Evolutionary conservation across 306 rosid genomes (phyloP).

Genomic region (Gastrolobium bilobum): DNA sequence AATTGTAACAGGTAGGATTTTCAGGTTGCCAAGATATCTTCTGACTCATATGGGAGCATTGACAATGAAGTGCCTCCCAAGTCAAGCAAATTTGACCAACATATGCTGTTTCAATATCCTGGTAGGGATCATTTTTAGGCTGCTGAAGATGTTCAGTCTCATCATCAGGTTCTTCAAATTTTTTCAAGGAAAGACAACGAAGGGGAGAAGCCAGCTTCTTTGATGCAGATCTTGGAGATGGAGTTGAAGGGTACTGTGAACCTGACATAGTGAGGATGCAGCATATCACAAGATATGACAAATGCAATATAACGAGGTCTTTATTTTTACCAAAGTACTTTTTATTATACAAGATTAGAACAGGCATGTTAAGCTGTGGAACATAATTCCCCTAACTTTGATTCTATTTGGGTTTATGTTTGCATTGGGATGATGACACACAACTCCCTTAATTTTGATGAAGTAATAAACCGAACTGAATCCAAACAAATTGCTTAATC

Average conservation of each 20-base stretch:
- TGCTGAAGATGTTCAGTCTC: conserved; percentile 82
- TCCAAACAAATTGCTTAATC: conserved; percentile 3
- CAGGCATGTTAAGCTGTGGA: neutral
- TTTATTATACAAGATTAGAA: neutral
- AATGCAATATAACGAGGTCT: neutral
- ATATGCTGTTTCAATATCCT: conserved; percentile 87
- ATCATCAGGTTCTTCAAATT: conserved; percentile 77
- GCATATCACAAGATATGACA: conserved; percentile 24
- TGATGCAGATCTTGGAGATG: conserved; percentile 87
- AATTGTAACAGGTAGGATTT: conserved; percentile 73
- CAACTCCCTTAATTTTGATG: neutral
- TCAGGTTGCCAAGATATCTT: conserved; percentile 86
- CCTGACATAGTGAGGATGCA: conserved; percentile 56
- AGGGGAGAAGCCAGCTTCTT: conserved; percentile 87
- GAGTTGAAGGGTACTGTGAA: conserved; percentile 57
- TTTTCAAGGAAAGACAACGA: conserved; percentile 93
- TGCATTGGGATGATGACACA: conserved; percentile 10
- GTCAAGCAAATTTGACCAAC: conserved; percentile 93
- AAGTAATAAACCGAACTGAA: conserved; percentile 32
- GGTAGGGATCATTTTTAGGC: conserved; percentile 64
- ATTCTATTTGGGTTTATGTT: conserved; percentile 26
- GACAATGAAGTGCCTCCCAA: conserved; percentile 99
- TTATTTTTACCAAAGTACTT: conserved; percentile 24
- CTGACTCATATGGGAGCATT: conserved; percentile 81
- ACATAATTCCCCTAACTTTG: neutral